Percentiles rank a stretch among this genome's conserved stretches.
Evolutionary conservation across 2,329 filamentous ascomycete genomes (phyloP).

Genomic region (Colletotrichum brevisporum): DNA sequence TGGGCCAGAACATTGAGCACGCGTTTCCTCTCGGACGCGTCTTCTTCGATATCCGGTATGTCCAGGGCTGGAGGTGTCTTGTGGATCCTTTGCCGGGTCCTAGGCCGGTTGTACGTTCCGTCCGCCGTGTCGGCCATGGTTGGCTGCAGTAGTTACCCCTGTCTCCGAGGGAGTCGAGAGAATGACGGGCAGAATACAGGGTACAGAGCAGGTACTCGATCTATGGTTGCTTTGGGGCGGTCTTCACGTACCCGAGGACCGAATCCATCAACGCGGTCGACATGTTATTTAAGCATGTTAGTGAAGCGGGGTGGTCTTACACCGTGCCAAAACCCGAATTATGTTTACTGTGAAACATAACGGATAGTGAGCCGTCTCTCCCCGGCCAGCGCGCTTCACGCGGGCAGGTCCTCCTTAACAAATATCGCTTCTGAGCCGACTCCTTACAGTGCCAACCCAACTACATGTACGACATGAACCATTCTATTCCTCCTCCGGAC

Average conservation of each 20-base stretch:
- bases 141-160: background rate
- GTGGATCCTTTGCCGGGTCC: constrained; percentile 54
- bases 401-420: background rate
- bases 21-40: constrained; percentile 67
- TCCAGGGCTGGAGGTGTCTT: constrained; percentile 57
- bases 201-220: background rate
- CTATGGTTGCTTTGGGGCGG: background rate
- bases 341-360: constrained; percentile 26
- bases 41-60: constrained; percentile 63
- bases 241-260: background rate
- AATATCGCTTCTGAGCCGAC: background rate
- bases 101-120: constrained; percentile 28
- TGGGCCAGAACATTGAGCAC: constrained; percentile 69
- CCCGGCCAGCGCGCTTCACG: rapidly evolving
- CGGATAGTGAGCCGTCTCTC: constrained; percentile 7
- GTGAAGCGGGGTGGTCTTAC: constrained; percentile 1
- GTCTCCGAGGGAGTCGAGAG: background rate
- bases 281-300: constrained; percentile 21
- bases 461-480: background rate
- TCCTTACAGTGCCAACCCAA: background rate
- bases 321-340: background rate
- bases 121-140: constrained; percentile 9
- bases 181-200: background rate
- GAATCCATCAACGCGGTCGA: background rate
- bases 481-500: too few species aligned